Percentiles rank a stretch among this genome's conserved stretches.
Evolutionary conservation across 2,329 filamentous ascomycete genomes (phyloP).

Genomic region (Myotisia sp.): DNA sequence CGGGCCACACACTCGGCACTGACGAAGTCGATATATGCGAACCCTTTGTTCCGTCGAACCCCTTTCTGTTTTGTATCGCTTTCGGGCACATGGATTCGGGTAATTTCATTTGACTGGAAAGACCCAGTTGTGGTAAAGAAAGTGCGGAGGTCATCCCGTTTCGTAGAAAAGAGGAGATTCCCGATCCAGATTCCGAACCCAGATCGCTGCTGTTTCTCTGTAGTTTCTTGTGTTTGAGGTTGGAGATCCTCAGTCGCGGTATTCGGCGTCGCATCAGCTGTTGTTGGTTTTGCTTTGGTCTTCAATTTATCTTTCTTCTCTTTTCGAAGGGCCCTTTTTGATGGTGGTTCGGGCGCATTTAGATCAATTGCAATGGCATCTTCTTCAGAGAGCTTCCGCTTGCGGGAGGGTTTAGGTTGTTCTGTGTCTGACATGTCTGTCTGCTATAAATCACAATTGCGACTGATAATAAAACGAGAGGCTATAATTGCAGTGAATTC

Average conservation of each 20-base stretch:
- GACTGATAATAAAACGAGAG: too few species aligned
- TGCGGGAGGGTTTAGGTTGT: conserved; percentile 20
- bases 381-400: conserved; percentile 52
- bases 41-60: conserved; percentile 67
- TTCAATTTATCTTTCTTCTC: conserved; percentile 54
- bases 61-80: conserved; percentile 35
- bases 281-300: conserved; percentile 22
- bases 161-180: conserved; percentile 75
- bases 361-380: conserved; percentile 69
- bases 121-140: conserved; percentile 64
- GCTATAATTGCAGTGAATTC: too few species aligned
- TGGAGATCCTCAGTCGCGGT: conserved; percentile 20
- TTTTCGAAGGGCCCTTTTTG: conserved; percentile 80
- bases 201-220: conserved; percentile 42
- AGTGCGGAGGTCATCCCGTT: conserved; percentile 56
- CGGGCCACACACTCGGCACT: conserved; percentile 53
- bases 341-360: conserved; percentile 77
- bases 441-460: too few species aligned
- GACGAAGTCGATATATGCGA: conserved; percentile 88
- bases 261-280: conserved; percentile 26
- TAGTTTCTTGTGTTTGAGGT: conserved; percentile 9
- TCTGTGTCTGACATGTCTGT: conserved; percentile 5
- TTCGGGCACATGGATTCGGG: conserved; percentile 65
- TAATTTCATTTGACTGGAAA: conserved; percentile 58
- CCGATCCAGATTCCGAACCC: conserved; percentile 89